phyloP scores from a whole-genome alignment of 371 early-diverging fungal species.

The Batkoa obscura region DNA sequence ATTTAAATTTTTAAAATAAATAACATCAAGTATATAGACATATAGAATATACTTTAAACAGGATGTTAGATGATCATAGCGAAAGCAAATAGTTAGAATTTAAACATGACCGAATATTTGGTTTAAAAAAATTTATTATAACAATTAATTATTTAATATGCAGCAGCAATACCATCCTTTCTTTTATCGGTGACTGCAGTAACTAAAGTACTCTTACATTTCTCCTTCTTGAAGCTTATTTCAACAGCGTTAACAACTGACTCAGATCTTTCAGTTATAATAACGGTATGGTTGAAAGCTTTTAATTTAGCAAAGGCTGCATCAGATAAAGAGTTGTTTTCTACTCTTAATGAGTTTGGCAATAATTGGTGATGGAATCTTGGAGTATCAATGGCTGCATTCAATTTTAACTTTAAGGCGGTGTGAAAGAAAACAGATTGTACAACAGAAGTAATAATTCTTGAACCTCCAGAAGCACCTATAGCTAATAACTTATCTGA shows the following conservation, averaged over 20 bases:
- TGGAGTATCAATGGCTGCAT: constrained; percentile 54
- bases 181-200: neutral
- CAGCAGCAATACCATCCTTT: constrained; percentile 2
- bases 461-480: constrained; percentile 92
- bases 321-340: neutral
- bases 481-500: constrained; percentile 38
- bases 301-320: neutral
- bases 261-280: neutral
- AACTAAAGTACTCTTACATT: neutral
- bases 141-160: neutral
- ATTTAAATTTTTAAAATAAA: no score
- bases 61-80: no score
- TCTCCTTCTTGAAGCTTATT: neutral
- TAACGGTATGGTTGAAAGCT: neutral
- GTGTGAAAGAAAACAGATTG: constrained; percentile 55
- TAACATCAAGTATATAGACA: no score
- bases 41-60: no score
- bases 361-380: constrained; percentile 88
- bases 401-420: constrained; percentile 40
- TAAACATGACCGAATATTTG: neutral
- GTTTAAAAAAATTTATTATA: neutral
- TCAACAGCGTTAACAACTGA: neutral
- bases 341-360: constrained; percentile 37
- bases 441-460: constrained; percentile 74
- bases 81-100: no score